Conservation (phyloP, 1,284 basidiomycete genomes). For the Bothia castanella region DNA sequence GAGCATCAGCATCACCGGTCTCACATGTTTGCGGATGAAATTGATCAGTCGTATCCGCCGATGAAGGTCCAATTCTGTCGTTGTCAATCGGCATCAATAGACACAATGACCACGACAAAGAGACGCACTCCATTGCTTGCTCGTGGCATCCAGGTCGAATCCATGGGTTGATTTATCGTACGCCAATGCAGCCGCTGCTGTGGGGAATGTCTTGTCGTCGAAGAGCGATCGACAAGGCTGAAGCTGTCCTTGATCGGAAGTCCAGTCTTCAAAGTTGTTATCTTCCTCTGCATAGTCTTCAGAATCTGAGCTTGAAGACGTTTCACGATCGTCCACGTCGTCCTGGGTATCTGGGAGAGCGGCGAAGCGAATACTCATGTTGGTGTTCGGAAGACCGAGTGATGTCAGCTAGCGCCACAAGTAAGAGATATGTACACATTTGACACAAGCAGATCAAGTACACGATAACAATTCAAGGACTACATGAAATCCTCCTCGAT, state of each 20-base stretch:
- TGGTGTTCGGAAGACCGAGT: conserved; percentile 1
- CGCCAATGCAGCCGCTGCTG: conserved; percentile 56
- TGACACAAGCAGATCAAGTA: too few species aligned
- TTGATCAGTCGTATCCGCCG: conserved; percentile 80
- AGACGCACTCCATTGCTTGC: conserved; percentile 49
- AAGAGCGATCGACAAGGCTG: conserved; percentile 77
- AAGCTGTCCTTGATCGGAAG: conserved; percentile 57
- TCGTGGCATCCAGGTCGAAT: conserved; percentile 58
- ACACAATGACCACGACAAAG: neutral
- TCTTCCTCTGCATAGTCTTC: conserved; percentile 54
- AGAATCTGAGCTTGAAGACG: conserved; percentile 22
- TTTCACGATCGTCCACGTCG: conserved; percentile 9
- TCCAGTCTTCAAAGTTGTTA: conserved; percentile 78
- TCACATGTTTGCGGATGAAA: conserved; percentile 73
- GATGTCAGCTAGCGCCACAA: neutral
- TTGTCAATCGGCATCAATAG: conserved; percentile 7
- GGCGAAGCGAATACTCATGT: conserved; percentile 32
- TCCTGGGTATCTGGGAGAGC: conserved; percentile 6
- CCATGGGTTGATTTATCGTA: conserved; percentile 63
- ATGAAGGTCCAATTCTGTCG: conserved; percentile 59
- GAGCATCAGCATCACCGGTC: conserved; percentile 25
- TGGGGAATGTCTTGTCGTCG: conserved; percentile 60
- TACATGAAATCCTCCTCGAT: conserved; percentile 68
- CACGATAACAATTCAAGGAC: conserved; percentile 2
- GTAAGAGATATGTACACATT: too few species aligned